Conservation (phyloP, 2,329 filamentous ascomycete genomes). For the Macrophomina tecta region DNA sequence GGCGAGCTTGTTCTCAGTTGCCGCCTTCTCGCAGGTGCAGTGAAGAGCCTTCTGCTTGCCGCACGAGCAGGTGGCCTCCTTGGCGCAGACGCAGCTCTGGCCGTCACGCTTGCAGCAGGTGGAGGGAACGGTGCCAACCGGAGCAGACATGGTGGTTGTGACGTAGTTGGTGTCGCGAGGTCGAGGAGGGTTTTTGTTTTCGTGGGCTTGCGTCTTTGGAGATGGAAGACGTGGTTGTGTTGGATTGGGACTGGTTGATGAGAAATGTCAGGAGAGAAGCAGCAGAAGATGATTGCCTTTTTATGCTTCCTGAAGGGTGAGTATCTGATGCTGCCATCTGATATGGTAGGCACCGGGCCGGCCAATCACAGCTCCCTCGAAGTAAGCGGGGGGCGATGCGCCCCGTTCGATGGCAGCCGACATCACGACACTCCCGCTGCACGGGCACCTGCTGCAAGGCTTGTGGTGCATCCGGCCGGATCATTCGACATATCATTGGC, state of each 20-base stretch:
- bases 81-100: slow-evolving; percentile 62
- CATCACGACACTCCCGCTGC: slow-evolving; percentile 20
- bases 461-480: not conserved
- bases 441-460: slow-evolving; percentile 18
- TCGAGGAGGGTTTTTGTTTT: too few species aligned
- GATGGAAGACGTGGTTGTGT: not conserved
- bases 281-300: not conserved
- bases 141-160: slow-evolving; percentile 41
- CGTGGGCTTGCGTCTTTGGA: not conserved
- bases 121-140: slow-evolving; percentile 50
- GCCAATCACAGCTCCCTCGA: slow-evolving; percentile 15
- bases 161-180: not conserved
- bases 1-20: slow-evolving; percentile 73
- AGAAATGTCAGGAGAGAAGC: not conserved
- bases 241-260: slow-evolving; percentile 6
- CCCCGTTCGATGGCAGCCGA: slow-evolving; percentile 20
- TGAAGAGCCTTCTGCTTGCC: slow-evolving; percentile 85
- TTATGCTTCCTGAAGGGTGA: slow-evolving; percentile 17
- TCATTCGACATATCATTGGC: slow-evolving; percentile 3
- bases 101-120: slow-evolving; percentile 67
- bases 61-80: slow-evolving; percentile 78
- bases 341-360: slow-evolving; percentile 6
- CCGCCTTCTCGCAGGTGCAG: slow-evolving; percentile 82
- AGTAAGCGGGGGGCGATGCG: slow-evolving; percentile 24
- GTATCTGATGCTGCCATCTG: slow-evolving; percentile 26